phyloP scores from a whole-genome alignment of 2,329 filamentous ascomycete genomes.

The Talaromyces marneffei region DNA sequence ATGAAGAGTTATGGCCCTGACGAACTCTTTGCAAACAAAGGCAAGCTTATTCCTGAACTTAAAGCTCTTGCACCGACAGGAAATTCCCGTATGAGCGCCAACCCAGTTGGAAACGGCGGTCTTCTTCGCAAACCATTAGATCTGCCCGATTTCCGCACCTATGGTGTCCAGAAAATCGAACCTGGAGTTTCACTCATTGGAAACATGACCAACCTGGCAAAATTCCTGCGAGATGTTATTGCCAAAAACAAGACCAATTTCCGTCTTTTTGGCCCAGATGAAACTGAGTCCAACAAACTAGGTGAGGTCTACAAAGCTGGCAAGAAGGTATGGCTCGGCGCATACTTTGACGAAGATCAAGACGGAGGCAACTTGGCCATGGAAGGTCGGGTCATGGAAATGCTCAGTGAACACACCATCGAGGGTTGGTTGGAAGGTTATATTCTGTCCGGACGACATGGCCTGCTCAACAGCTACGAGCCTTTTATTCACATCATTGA shows the following conservation, averaged over 20 bases:
- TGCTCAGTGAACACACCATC: constrained; percentile 73
- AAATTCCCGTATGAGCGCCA: constrained; percentile 67
- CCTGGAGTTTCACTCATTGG: constrained; percentile 52
- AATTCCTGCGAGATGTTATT: constrained; percentile 63
- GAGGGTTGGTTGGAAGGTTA: constrained; percentile 80
- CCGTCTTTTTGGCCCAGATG: constrained; percentile 71
- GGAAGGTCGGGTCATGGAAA: constrained; percentile 72
- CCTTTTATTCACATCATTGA: constrained; percentile 79
- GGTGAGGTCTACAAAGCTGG: constrained; percentile 63
- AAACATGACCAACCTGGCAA: constrained; percentile 66
- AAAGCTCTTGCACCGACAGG: constrained; percentile 60
- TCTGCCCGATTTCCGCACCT: constrained; percentile 65
- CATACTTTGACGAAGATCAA: constrained; percentile 68
- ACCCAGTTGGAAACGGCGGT: constrained; percentile 69
- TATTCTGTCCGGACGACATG: constrained; percentile 66
- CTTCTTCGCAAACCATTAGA: constrained; percentile 60
- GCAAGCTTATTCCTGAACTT: constrained; percentile 58
- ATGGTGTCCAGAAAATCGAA: constrained; percentile 57
- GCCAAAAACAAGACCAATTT: constrained; percentile 61
- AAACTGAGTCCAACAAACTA: constrained; percentile 78
- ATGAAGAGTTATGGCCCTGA: constrained; percentile 72
- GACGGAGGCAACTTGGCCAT: constrained; percentile 68
- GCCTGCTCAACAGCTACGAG: constrained; percentile 74
- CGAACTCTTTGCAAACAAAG: constrained; percentile 60
- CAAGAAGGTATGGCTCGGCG: constrained; percentile 75